Percentiles rank a stretch among this genome's conserved stretches.
Conservation (phyloP, 163 green algal genomes). For the Coccomyxa subellipsoidea region DNA sequence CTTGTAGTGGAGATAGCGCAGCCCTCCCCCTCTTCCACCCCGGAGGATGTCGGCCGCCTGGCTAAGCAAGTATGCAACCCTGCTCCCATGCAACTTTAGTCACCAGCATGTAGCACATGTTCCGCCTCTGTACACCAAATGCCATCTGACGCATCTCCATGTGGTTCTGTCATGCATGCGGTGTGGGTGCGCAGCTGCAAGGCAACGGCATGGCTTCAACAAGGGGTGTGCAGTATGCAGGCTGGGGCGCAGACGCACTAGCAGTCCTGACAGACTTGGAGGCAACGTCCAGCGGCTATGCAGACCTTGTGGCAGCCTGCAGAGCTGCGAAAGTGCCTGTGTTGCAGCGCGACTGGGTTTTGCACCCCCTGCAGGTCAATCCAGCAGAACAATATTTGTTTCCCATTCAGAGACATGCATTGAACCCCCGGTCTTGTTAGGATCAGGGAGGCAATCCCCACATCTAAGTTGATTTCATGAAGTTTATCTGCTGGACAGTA, state of each 20-base stretch:
- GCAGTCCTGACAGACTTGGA: not conserved
- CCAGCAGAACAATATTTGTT: not conserved
- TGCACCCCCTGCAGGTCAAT: conserved; percentile 71
- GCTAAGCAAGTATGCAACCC: conserved; percentile 32
- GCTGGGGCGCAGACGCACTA: conserved; percentile 1
- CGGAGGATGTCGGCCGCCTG: conserved; percentile 49
- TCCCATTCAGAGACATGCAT: not conserved
- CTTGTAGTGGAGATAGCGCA: conserved; percentile 65
- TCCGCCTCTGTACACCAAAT: no score
- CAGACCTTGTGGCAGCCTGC: conserved; percentile 64
- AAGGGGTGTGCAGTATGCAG: not conserved
- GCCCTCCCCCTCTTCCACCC: conserved; percentile 24
- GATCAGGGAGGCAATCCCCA: no score
- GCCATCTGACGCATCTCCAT: no score
- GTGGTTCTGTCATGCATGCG: no score
- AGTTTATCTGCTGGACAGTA: no score
- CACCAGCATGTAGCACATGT: not conserved
- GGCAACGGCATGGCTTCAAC: not conserved
- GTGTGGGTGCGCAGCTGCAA: no score
- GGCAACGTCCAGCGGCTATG: conserved; percentile 40
- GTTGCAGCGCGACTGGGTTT: conserved; percentile 67
- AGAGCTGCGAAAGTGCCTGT: conserved; percentile 48
- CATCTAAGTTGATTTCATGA: no score
- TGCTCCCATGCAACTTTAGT: conserved; percentile 9
- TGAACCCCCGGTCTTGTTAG: not conserved